These are phyloP conservation scores for Mycocentrospora acerina DNA, from an alignment of 2,329 filamentous ascomycete species.

Conservation along the genomic window DNA sequence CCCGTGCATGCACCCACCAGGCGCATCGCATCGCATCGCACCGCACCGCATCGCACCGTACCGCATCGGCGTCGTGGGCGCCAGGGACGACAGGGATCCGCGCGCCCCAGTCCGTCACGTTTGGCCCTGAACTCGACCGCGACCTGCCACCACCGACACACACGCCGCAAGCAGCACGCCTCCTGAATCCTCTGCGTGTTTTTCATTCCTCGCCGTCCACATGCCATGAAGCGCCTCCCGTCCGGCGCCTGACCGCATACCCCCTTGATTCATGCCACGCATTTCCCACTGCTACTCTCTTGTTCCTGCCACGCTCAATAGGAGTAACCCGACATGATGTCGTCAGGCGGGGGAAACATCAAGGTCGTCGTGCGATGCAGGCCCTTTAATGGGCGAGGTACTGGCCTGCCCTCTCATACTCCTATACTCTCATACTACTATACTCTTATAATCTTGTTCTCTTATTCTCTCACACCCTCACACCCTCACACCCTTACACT, in stretches of 20 bases:
- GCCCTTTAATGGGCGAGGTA: constrained; percentile 95
- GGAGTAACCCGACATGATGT: constrained; percentile 51
- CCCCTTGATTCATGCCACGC: constrained; percentile 9
- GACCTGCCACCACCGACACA: constrained; percentile 23
- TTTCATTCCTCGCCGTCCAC: constrained; percentile 14
- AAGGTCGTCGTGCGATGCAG: constrained; percentile 98
- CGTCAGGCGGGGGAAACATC: constrained; percentile 87
- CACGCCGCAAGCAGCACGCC: constrained; percentile 16
- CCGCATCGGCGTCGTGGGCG: not conserved
- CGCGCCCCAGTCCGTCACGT: constrained; percentile 28
- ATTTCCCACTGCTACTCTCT: constrained; percentile 15
- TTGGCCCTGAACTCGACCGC: constrained; percentile 11
- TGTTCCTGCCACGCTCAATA: constrained; percentile 5
- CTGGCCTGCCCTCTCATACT: no score
- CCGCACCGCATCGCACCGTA: no score
- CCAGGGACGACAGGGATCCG: constrained; percentile 26
- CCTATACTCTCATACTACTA: no score
- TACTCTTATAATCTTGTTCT: no score
- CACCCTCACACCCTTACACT: no score
- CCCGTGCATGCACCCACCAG: no score
- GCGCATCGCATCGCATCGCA: no score
- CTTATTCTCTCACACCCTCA: no score
- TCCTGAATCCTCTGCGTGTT: constrained; percentile 23
- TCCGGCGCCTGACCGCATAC: constrained; percentile 23
- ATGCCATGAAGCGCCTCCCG: constrained; percentile 33